phyloP scores from a whole-genome alignment of 805 yeast species.

The Spathaspora sp. region DNA sequence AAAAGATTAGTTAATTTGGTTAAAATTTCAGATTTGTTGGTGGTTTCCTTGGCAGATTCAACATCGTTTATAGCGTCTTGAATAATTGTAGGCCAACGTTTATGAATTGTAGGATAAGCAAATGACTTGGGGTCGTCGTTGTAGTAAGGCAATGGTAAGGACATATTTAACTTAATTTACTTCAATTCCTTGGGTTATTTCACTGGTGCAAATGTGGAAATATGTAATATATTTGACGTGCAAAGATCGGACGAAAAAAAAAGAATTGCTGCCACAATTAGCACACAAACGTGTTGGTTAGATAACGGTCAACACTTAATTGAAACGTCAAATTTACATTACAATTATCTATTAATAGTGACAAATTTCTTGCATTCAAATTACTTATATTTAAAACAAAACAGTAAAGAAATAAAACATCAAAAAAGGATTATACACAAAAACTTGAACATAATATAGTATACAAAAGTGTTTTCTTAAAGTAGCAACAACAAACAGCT shows the following conservation, averaged over 20 bases:
- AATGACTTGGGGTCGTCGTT: slow-evolving; percentile 75
- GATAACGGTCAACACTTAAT: no score
- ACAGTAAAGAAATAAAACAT: neutral
- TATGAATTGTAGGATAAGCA: slow-evolving; percentile 72
- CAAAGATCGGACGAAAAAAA: neutral
- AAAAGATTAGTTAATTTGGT: slow-evolving; percentile 28
- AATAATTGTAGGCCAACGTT: slow-evolving; percentile 86
- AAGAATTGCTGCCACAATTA: no score
- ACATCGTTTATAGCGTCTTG: slow-evolving; percentile 66
- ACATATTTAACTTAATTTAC: neutral
- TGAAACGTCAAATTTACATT: neutral
- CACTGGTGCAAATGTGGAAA: neutral
- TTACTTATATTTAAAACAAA: neutral
- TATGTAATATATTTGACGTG: neutral
- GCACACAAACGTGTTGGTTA: no score
- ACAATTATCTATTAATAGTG: neutral
- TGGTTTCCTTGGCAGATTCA: slow-evolving; percentile 34
- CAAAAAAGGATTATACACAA: neutral
- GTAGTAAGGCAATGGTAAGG: slow-evolving; percentile 48
- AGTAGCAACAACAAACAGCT: neutral
- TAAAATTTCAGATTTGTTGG: slow-evolving; percentile 25
- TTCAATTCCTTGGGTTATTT: neutral
- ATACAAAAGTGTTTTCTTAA: neutral
- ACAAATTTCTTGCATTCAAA: neutral
- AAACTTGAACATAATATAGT: neutral